These are phyloP conservation scores for Hansenula sp. DNA, from an alignment of 1,139 yeast species.

Conservation along the genomic window DNA sequence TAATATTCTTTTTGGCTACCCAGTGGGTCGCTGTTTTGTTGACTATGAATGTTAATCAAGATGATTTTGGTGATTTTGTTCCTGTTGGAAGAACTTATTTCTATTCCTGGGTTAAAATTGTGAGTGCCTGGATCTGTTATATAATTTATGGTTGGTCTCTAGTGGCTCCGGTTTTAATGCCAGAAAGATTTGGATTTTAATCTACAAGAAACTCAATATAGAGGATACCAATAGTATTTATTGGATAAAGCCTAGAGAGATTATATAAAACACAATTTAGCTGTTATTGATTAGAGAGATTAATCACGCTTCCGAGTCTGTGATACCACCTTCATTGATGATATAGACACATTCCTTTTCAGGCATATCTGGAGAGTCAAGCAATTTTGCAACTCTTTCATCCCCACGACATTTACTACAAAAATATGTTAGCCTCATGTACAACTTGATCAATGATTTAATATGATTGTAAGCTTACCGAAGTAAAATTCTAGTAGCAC, in stretches of 20 bases:
- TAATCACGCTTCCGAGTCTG: constrained; percentile 34
- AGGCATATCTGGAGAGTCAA: constrained; percentile 63
- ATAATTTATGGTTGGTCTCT: constrained; percentile 85
- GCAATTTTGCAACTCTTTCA: constrained; percentile 59
- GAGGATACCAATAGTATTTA: no score
- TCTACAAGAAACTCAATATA: no score
- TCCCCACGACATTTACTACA: constrained; percentile 59
- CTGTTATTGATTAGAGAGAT: not conserved
- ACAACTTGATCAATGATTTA: not conserved
- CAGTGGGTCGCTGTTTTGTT: constrained; percentile 94
- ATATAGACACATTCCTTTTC: constrained; percentile 53
- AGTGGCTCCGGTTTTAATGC: constrained; percentile 84
- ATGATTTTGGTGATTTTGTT: constrained; percentile 81
- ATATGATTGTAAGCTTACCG: constrained; percentile 18
- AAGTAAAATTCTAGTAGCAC: constrained; percentile 55
- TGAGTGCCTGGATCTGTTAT: constrained; percentile 91
- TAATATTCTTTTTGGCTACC: constrained; percentile 91
- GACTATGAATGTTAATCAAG: constrained; percentile 86
- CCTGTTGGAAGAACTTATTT: constrained; percentile 98
- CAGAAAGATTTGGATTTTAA: constrained; percentile 65
- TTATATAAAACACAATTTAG: not conserved
- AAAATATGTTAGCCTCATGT: not conserved
- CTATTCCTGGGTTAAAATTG: constrained; percentile 90
- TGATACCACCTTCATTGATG: constrained; percentile 50
- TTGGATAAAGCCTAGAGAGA: no score